Percentiles rank a stretch among this genome's conserved stretches.
Conservation (phyloP, 2,329 filamentous ascomycete genomes). For the Clonostachys rosea region DNA sequence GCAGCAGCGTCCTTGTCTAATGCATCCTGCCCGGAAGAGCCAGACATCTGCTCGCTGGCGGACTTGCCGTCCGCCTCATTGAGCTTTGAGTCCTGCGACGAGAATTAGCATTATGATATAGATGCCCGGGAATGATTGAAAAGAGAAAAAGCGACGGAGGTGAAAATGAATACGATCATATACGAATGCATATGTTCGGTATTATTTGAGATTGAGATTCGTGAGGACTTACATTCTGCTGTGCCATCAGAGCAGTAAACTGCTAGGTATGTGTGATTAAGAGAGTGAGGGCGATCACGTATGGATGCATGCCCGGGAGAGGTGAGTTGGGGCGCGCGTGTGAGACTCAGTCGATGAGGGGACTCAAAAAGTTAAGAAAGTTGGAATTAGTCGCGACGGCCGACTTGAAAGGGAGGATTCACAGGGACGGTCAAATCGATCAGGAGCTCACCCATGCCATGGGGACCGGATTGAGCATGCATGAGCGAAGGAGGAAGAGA, state of each 20-base stretch:
- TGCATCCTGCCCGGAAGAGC: slow-evolving; percentile 40
- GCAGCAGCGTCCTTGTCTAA: slow-evolving; percentile 43
- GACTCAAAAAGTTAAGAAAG: slow-evolving; percentile 1
- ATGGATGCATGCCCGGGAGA: slow-evolving; percentile 21
- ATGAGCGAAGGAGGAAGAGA: slow-evolving; percentile 19
- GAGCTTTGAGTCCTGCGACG: slow-evolving; percentile 24
- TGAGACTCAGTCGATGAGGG: slow-evolving; percentile 3
- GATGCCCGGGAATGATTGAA: neutral
- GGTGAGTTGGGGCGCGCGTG: slow-evolving; percentile 9
- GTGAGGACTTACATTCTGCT: slow-evolving; percentile 26
- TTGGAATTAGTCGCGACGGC: neutral
- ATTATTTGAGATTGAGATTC: neutral
- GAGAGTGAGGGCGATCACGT: slow-evolving; percentile 20
- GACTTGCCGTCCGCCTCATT: slow-evolving; percentile 24
- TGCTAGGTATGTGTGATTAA: slow-evolving; percentile 23
- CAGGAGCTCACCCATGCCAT: slow-evolving; percentile 11
- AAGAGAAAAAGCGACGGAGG: slow-evolving; percentile 3
- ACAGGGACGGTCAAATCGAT: slow-evolving; percentile 9
- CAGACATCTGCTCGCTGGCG: slow-evolving; percentile 35
- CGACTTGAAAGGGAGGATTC: slow-evolving; percentile 11
- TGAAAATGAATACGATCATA: slow-evolving; percentile 5
- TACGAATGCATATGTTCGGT: slow-evolving; percentile 2
- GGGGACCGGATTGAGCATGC: slow-evolving; percentile 23
- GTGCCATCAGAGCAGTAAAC: slow-evolving; percentile 29
- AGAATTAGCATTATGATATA: slow-evolving; percentile 9